A percentile compares a stretch with the other conserved stretches of the same genome.
Conservation (phyloP, 352 stramenopile genomes). For the Phytophthora fragariae region DNA sequence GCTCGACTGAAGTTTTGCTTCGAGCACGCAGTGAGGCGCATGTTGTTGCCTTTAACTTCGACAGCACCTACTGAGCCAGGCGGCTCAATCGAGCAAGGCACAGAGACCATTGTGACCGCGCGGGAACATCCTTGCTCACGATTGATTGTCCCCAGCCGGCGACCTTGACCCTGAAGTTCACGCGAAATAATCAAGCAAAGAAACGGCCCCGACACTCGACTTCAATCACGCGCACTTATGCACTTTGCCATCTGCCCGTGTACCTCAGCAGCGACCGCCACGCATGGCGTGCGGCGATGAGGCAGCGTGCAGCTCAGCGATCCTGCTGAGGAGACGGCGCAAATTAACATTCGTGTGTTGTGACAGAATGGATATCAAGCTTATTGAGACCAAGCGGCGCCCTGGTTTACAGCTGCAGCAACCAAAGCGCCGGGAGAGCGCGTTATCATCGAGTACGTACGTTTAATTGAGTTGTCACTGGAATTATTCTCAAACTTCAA, state of each 20-base stretch:
- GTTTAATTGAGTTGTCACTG: constrained; percentile 3
- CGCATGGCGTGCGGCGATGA: neutral
- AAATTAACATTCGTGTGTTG: too few species aligned
- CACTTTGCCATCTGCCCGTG: constrained; percentile 9
- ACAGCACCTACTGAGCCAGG: neutral
- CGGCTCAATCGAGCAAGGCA: neutral
- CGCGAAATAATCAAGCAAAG: constrained; percentile 26
- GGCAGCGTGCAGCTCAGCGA: too few species aligned
- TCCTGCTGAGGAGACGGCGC: too few species aligned
- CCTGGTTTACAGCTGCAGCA: too few species aligned
- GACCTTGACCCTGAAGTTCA: constrained; percentile 12
- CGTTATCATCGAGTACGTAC: too few species aligned
- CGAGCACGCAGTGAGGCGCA: neutral
- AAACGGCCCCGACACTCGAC: constrained; percentile 7
- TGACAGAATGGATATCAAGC: too few species aligned
- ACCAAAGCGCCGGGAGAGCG: too few species aligned
- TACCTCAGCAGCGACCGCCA: neutral
- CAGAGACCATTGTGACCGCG: neutral
- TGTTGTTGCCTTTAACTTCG: too few species aligned
- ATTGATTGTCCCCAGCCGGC: neutral
- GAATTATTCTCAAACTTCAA: constrained; percentile 35
- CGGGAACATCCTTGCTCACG: neutral
- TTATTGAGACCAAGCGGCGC: too few species aligned
- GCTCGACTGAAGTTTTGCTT: neutral
- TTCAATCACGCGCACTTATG: constrained; percentile 28